These are phyloP conservation scores for Trametes meyenii DNA, from an alignment of 768 basidiomycete species.

Conservation along the genomic window DNA sequence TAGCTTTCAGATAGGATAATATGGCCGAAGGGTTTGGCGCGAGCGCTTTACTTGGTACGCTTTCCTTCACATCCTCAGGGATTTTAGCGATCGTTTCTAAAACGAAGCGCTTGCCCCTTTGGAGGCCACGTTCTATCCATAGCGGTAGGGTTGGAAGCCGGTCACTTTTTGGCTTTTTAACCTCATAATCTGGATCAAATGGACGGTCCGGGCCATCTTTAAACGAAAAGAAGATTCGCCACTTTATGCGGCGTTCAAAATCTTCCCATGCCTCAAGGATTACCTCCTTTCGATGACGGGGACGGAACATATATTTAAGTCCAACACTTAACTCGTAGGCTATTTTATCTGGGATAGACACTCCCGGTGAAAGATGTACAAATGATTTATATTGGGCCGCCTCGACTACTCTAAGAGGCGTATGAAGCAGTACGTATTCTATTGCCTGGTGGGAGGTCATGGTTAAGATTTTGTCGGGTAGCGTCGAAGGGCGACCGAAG, in stretches of 20 bases:
- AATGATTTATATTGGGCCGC: neutral
- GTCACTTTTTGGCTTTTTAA: neutral
- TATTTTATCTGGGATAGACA: neutral
- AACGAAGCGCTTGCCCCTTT: neutral
- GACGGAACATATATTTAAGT: constrained; percentile 3
- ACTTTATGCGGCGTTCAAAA: neutral
- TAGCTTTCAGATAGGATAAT: neutral
- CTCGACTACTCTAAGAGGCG: neutral
- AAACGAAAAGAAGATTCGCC: neutral
- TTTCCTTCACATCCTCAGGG: no score
- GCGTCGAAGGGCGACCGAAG: neutral
- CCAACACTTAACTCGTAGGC: neutral
- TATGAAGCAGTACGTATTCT: neutral
- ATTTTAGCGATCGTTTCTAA: neutral
- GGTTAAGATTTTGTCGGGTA: neutral
- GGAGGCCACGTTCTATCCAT: neutral
- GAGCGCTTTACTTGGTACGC: no score
- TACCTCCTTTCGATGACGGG: neutral
- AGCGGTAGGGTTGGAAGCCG: neutral
- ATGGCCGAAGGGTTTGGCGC: no score
- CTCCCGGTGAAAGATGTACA: neutral
- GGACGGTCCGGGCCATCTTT: neutral
- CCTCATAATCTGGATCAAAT: constrained; percentile 12
- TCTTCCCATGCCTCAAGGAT: constrained; percentile 3
- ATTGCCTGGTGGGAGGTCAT: neutral